Base-by-base conservation (phyloP, 2,329 filamentous ascomycete species). In the Trichoderma sp. region DNA sequence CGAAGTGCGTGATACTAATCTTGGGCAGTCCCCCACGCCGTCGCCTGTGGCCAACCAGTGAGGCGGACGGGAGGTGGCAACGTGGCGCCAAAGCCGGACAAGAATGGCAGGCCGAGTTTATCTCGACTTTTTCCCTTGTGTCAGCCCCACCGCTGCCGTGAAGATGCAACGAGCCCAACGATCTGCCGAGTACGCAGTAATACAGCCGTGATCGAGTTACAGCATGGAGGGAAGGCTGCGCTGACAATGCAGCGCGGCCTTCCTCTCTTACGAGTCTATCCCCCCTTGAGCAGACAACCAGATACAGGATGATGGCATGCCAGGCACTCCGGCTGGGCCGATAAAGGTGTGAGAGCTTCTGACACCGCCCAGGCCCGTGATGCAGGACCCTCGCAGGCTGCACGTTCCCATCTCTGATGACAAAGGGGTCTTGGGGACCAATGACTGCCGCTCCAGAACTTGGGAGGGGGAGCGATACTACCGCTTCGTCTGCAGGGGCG, bases 61-160 rank as follows among this genome's bases (percentile, higher is more conserved):
- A 67, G 69, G 72, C 67, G 68, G 59, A 72, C 68, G 68, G 69
- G 69, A 67, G 60, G 67, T 71, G 67, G 66, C 74, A 71, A 74
- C 70, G 72, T 74, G 70, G 68, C 69, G 67, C 66, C 68, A 67
- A 65, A 63, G 68, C 47, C 56, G 69, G 64, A 68, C 68, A 63
- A 66, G 69, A 73, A 71, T 71, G 68, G 70, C 62, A 71, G 71
- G 63, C 59, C 56, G 52, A 67, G 65, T 64, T 65, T 68, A 66
- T 41, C n/a, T 59, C 55, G 24, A 7, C 9, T 26, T 41, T 45
- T 55, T 48, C 51, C 43, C 45, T 48, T 50, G 17, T 47, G 50
- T 34, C 52, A 21, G 44, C 28, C 52, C 61, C 52, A 63, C 61
- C 61, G 44, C 41, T 34, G 30, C 51, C 34, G 21, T 44, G 54